phyloP scores from a whole-genome alignment of 352 stramenopile genomes.

The Pythium scleroteichum region DNA sequence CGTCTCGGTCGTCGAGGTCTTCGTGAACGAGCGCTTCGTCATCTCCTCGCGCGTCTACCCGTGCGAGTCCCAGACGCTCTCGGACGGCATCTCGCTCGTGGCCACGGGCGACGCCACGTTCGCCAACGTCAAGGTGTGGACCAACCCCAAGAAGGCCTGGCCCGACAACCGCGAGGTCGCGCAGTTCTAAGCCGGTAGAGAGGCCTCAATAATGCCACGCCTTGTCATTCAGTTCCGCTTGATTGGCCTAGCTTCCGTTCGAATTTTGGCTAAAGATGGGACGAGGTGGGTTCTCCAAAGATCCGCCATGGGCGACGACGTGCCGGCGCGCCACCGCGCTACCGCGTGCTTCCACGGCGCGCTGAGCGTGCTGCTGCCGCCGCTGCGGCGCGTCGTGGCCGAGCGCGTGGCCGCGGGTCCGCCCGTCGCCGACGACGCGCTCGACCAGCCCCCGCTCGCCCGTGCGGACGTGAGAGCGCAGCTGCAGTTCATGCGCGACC shows the following conservation, averaged over 20 bases:
- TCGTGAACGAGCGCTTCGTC: slow-evolving; percentile 68
- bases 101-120: slow-evolving; percentile 49
- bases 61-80: slow-evolving; percentile 45
- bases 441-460: background rate
- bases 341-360: background rate
- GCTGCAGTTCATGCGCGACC: background rate
- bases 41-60: slow-evolving; percentile 70
- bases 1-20: slow-evolving; percentile 70
- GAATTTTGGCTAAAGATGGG: no score
- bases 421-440: background rate
- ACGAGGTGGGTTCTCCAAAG: no score
- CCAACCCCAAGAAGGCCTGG: slow-evolving; percentile 64
- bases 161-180: slow-evolving; percentile 38
- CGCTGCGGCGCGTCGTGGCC: background rate
- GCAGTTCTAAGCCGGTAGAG: slow-evolving; percentile 9
- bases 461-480: background rate
- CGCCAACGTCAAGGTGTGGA: slow-evolving; percentile 66
- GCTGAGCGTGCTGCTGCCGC: background rate
- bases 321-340: background rate
- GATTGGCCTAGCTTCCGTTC: no score
- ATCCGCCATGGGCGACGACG: no score
- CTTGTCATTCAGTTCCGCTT: no score
- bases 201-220: no score
- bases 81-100: slow-evolving; percentile 57
- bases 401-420: background rate